phyloP scores from a whole-genome alignment of 164 flowering plant species.

The Platanus orientalis region DNA sequence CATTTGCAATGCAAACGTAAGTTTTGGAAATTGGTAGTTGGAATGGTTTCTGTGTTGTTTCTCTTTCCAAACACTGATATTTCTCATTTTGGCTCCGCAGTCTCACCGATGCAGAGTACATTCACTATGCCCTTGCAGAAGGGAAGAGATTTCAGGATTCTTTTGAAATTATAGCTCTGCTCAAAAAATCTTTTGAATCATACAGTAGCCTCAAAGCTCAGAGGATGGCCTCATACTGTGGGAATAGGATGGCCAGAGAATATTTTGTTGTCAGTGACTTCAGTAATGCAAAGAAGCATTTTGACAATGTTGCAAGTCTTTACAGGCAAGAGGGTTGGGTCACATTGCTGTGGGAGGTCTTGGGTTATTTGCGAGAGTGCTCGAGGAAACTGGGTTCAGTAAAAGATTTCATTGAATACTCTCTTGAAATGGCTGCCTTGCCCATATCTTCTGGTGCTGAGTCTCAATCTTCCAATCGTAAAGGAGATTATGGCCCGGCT shows the following conservation, averaged over 20 bases:
- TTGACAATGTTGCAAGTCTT: constrained; percentile 51
- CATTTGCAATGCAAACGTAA: constrained; percentile 60
- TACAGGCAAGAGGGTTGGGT: constrained; percentile 94
- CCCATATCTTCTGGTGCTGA: constrained; percentile 46
- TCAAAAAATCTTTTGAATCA: constrained; percentile 68
- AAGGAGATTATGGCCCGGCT: constrained; percentile 62
- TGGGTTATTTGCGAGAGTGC: constrained; percentile 88
- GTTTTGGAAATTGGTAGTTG: constrained; percentile 19
- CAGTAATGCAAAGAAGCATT: constrained; percentile 57
- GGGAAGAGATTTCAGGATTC: constrained; percentile 88
- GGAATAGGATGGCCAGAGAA: constrained; percentile 69
- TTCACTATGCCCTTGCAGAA: constrained; percentile 58
- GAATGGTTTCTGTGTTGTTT: constrained; percentile 3
- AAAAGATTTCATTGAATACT: constrained; percentile 78
- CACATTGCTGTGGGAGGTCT: constrained; percentile 76
- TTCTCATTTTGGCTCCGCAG: constrained; percentile 41
- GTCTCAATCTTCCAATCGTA: constrained; percentile 19
- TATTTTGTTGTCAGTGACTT: constrained; percentile 58
- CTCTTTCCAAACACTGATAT: constrained; percentile 9
- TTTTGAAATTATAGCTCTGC: constrained; percentile 80
- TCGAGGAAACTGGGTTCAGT: constrained; percentile 49
- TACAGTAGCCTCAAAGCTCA: constrained; percentile 47
- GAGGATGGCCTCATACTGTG: constrained; percentile 74
- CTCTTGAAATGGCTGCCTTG: constrained; percentile 97
- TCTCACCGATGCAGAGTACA: constrained; percentile 79